Base-by-base conservation (phyloP, 2,329 filamentous ascomycete genomes). In the Trichoderma sp. region DNA sequence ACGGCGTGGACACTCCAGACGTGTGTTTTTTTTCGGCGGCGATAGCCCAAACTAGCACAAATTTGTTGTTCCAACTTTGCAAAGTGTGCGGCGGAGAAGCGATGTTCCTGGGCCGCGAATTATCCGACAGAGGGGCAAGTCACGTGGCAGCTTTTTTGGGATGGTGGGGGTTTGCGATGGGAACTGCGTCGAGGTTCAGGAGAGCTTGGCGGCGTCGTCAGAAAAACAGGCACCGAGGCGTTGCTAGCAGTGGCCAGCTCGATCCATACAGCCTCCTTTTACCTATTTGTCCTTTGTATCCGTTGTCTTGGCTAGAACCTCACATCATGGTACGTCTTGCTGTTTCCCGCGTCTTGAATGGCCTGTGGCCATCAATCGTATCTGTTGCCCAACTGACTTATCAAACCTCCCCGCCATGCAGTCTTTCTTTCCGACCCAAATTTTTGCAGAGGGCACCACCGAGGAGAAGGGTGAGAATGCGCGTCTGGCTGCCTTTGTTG, bases 401-500 rank as follows among this genome's bases (percentile, higher is more conserved):
- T 59, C 59, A 37, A 49, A 34, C 28, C 51, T 51, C 67, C 60
- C 68, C 69, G 69, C 68, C 68, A 66, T 54, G 1, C 71, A 81
- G 80, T 90, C 88, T 75, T 90, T 90, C 81, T 96, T 94, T 83
- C 94, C 95, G 77, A 97, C 94, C 72, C 95, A 98, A 83, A 98
- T 98, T 85, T 98, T 98, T 83, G 93, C 94, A 77, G 93, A 97
- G 82, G 94, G 96, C 80, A 96, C 96, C 74, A 96, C 91, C 69
- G 93, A 98, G 83, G 95, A 98, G 85, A 98, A 97, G 85, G 96
- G 96, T 77, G 95, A 98, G 85, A 98, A 98, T 91, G 95, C 96
- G 77, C 93, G 95, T 87, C 91, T 98, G 75, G 91, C 93, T n/a
- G 95, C 95, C 73, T 99, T 99, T 77, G 95, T 99, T 68, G 96